Evolutionary conservation across 148 eudicot genomes (phyloP), one percentile per base, ranked within the genome.

Genomic region (Drosera capensis): DNA sequence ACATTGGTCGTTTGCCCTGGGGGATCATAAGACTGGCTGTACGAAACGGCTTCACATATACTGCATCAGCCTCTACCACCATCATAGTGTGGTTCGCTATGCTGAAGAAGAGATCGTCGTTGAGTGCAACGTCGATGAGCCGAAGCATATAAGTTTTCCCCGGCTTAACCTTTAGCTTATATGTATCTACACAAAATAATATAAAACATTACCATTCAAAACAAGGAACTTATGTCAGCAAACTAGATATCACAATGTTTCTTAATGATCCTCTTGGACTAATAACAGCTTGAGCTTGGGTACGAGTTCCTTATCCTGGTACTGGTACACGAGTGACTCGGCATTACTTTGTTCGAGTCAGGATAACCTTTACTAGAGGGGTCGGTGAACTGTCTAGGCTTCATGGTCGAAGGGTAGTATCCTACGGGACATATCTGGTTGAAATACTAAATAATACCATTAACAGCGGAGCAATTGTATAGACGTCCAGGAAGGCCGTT

Each of bases 1-100:
- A 70, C 66, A 25, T 70, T 74, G 43, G 67, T 59, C 44, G 75
- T 74, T 57, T 74, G 80, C 1, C 80, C 79, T 0, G 79, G 80
- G 28, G 72, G 28, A 74, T 74, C 35, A 70, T 19, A 7, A 74
- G 56, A 1, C 39, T 58, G 25, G 68, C 68, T 0, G 79, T 61
- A 21, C 69, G 59, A 26, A 74, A 66, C 7, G 79, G 70, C 44
- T 74, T 74, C 20, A 66, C 62, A 16, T 70, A 74, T 22, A 66
- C 54, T 5, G 79, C 79, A 45, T 74, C 75, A 4, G 45, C 79
- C 20, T 74, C 79, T 1, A 70, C 75, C 1, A 65, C 54, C 1
- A 57, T 69, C 35, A 73, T 54, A n/a, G 72, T 66, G 69, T 73
- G 79, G 54, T 73, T 73, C 8, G 79, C 69, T 15, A 69, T 66